Percentiles rank a stretch among this genome's conserved stretches.
These are phyloP conservation scores for Hypoxylon sp. DNA, from an alignment of 2,329 filamentous ascomycete species.

Conservation along the genomic window DNA sequence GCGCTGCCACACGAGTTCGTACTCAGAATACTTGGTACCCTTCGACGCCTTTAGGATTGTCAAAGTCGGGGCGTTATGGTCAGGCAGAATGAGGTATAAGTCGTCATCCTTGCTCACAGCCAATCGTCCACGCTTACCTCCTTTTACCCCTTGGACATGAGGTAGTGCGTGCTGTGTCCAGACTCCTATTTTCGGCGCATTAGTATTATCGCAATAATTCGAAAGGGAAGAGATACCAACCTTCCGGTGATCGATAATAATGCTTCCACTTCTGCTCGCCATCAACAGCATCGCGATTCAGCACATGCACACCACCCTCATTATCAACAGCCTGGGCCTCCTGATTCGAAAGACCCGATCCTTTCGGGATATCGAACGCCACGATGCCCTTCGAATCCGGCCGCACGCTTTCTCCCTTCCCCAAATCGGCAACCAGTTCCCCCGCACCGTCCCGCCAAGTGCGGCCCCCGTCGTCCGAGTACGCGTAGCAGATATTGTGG, in stretches of 20 bases:
- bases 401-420: conserved; percentile 57
- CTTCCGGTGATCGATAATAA: conserved; percentile 56
- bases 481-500: conserved; percentile 65
- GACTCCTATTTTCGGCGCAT: conserved; percentile 44
- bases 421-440: conserved; percentile 55
- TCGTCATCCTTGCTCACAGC: conserved; percentile 56
- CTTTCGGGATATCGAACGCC: conserved; percentile 62
- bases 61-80: conserved; percentile 51
- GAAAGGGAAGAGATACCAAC: conserved; percentile 45
- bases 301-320: conserved; percentile 63
- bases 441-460: conserved; percentile 61
- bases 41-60: conserved; percentile 55
- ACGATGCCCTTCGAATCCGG: conserved; percentile 60
- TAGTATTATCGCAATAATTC: background rate
- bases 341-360: conserved; percentile 65
- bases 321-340: conserved; percentile 64
- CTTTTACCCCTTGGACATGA: conserved; percentile 51
- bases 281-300: conserved; percentile 62
- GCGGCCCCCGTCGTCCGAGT: conserved; percentile 61
- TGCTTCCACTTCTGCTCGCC: conserved; percentile 57
- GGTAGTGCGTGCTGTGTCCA: conserved; percentile 56
- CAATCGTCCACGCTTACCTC: conserved; percentile 57
- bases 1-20: conserved; percentile 57
- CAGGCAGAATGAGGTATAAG: conserved; percentile 58
- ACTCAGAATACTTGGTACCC: conserved; percentile 51